Evolutionary conservation across 371 early-diverging fungal species (phyloP), one percentile per base, ranked within the genome.

Genomic region (Mortierella sp.): DNA sequence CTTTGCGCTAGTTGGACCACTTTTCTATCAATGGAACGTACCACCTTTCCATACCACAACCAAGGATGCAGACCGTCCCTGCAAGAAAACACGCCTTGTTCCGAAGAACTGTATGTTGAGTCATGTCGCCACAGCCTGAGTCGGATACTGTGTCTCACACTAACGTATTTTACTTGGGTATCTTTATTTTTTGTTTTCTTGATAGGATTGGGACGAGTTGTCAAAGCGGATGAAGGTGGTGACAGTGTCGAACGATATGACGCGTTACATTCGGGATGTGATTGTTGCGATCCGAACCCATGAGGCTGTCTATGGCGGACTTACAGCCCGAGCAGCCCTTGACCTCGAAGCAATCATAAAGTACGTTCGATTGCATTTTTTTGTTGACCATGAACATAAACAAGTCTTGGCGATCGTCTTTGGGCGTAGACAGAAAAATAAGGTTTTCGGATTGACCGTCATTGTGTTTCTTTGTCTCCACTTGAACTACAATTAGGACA

Each of bases 281-380:
- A 90, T 93, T 3, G 93, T 93, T 11, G 93, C 91, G 16, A 80
- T 93, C 31, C 90, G 94, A 14, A 92, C 92, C 9, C 94, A 93
- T 78, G 92, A 92, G 9, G 78, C 89, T 34, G 90, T 93, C 11
- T 90, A 89, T 68, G 91, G 93, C 42, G 94, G 94, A 0, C 48
- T 93, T 38, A 93, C 94, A n/a, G 89, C 94, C 11, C 81, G 93
- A 48, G 88, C 93, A 44, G 92, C 92, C 5, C 88, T 91, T 65
- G 94, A 93, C 75, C 82, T 93, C 10, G 90, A 91, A 50, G 81
- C 76, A 1, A 92, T 92, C 11, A 90, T 91, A 78, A 93, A 89
- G 92, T 91, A 89, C 78, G 84, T 54, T n/a, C 1, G n/a, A 38
- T 45, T 44, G 6, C 21, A 45, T 28, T 38, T 63, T 5, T 63